Evolutionary conservation across 306 rosid genomes (phyloP), one percentile per base, ranked within the genome.

Genomic region (Cyclanthera cordifolia): DNA sequence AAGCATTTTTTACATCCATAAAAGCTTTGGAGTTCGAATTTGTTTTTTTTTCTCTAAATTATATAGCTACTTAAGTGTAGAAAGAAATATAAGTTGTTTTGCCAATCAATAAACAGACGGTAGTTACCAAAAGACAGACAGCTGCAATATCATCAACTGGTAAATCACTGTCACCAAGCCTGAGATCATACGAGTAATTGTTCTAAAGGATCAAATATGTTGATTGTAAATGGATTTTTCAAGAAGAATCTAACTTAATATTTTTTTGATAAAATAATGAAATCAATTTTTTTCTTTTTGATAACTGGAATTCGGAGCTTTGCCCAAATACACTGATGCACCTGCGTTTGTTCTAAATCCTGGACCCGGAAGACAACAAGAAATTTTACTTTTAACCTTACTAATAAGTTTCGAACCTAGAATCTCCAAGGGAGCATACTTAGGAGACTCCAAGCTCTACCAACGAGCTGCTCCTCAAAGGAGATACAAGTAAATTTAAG

Each of bases 121-220:
- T 72, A 70, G 51, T 78, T 88, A 94, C 99, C 95, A 90, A 83
- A 37, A 94, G 88, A 71, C 85, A 69, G 80, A 86, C 99, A 34
- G 96, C 99, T 48, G 91, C 95, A 73, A 90, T 88, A 78, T 94
- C 99, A 81, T 94, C 97, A 53, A 94, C 53, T 28, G 97, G 99
- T 73, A 90, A 83, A 86, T 90, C 97, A 70, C 87, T 85, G 78
- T 80, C 90, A 4, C 99, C 96, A 78, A 90, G 82, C 88, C 97
- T 94, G 95, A 23, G 77, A 73, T 77, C 74, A 76, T 16, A 14
- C 47, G 8, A 0, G 69, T 65, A 65, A 65, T 1, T 15, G 70
- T 13, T 12, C 13, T 21, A 43, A 64, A 43, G 16, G 23, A 64
- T 14, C 30, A 43, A 64, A 39, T 43, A 64, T 43, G 52, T 43